These are phyloP conservation scores for Candida mesenterica DNA, from an alignment of 1,139 yeast species.

Conservation along the genomic window DNA sequence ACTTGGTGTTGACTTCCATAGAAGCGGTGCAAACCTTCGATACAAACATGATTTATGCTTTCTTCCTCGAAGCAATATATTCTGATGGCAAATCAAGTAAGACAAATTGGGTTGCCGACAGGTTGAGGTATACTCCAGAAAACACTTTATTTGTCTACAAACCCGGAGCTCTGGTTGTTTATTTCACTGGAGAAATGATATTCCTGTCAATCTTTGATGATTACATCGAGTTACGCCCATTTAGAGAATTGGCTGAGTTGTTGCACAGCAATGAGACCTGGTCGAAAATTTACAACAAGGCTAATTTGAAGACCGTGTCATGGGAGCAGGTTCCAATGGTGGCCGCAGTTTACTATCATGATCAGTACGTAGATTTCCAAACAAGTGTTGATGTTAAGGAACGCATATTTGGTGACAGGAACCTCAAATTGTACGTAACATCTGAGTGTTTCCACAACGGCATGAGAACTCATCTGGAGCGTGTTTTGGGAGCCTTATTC, in stretches of 20 bases:
- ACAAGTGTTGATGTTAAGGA: slow-evolving; percentile 35
- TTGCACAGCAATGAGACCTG: slow-evolving; percentile 43
- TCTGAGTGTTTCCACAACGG: slow-evolving; percentile 57
- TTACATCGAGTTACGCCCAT: slow-evolving; percentile 39
- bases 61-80: slow-evolving; percentile 59
- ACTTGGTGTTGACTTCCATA: slow-evolving; percentile 29
- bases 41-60: slow-evolving; percentile 51
- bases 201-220: slow-evolving; percentile 51
- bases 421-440: slow-evolving; percentile 42
- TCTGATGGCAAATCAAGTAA: slow-evolving; percentile 32
- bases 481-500: slow-evolving; percentile 41
- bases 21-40: slow-evolving; percentile 44
- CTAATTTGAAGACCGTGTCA: slow-evolving; percentile 24
- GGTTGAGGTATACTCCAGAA: slow-evolving; percentile 30
- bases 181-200: slow-evolving; percentile 60
- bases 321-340: slow-evolving; percentile 48
- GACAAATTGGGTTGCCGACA: slow-evolving; percentile 47
- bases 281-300: slow-evolving; percentile 41
- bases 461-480: slow-evolving; percentile 39
- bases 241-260: slow-evolving; percentile 40
- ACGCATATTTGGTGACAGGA: slow-evolving; percentile 27
- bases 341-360: slow-evolving; percentile 50
- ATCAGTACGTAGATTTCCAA: slow-evolving; percentile 54
- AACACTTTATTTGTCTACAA: slow-evolving; percentile 25
- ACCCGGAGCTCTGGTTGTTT: slow-evolving; percentile 19